A percentile compares a stretch with the other conserved stretches of the same genome.
Conservation (phyloP, 2,329 filamentous ascomycete species). For the Alternaria brassicae region DNA sequence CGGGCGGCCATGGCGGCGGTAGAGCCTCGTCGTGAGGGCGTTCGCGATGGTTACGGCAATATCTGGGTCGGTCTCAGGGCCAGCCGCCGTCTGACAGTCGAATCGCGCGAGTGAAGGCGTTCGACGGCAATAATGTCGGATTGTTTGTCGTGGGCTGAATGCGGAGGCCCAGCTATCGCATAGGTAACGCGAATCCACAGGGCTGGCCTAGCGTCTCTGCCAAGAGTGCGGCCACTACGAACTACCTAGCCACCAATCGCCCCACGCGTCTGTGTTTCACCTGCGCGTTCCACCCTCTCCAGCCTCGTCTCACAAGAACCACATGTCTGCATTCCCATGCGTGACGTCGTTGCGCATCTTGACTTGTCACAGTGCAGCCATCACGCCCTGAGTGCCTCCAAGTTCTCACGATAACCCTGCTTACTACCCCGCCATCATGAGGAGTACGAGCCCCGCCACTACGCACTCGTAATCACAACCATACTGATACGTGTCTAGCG, state of each 20-base stretch:
- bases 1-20: slow-evolving; percentile 80
- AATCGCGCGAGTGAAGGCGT: slow-evolving; percentile 31
- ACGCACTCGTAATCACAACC: slow-evolving; percentile 5
- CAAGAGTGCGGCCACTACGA: slow-evolving; percentile 29
- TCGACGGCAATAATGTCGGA: slow-evolving; percentile 21
- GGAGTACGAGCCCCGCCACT: slow-evolving; percentile 25
- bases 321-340: slow-evolving; percentile 11
- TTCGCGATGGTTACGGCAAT: slow-evolving; percentile 18
- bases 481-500: slow-evolving; percentile 61
- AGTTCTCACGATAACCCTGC: slow-evolving; percentile 4
- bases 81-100: slow-evolving; percentile 14
- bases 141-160: slow-evolving; percentile 33
- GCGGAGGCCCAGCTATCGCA: slow-evolving; percentile 37
- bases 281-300: slow-evolving; percentile 13
- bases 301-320: slow-evolving; percentile 13
- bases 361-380: background rate
- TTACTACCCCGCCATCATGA: slow-evolving; percentile 29
- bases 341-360: slow-evolving; percentile 11
- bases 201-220: slow-evolving; percentile 31
- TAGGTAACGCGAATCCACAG: slow-evolving; percentile 31
- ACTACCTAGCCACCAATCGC: slow-evolving; percentile 11
- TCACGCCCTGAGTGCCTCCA: background rate
- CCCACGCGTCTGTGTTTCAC: slow-evolving; percentile 25
- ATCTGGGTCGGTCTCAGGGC: slow-evolving; percentile 22
- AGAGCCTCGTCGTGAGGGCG: slow-evolving; percentile 45